phyloP scores from a whole-genome alignment of 495 filamentous ascomycete species.

The Pseudoneurospora amorphoporcata region DNA sequence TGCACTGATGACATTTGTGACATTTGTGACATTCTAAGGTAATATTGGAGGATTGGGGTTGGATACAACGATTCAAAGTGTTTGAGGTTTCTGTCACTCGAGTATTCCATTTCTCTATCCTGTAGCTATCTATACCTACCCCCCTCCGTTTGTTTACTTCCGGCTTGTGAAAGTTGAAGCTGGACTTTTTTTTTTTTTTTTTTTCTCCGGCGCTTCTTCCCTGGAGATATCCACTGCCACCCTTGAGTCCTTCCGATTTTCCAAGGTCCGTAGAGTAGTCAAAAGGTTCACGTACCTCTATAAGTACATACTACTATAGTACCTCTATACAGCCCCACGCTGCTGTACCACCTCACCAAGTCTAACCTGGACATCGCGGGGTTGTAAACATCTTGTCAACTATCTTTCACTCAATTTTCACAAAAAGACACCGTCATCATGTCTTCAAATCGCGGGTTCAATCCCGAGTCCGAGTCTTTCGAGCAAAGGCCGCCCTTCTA shows the following conservation, averaged over 20 bases:
- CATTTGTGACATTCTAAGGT: not conserved
- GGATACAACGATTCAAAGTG: not conserved
- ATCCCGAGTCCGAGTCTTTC: conserved; percentile 41
- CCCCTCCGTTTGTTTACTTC: not conserved
- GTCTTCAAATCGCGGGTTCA: conserved; percentile 16
- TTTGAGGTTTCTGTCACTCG: not conserved
- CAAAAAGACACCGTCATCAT: conserved; percentile 4
- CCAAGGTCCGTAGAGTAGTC: not conserved
- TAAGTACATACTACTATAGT: not conserved
- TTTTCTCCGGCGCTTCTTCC: not conserved
- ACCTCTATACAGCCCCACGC: not conserved
- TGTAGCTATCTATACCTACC: not conserved
- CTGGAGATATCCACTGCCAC: not conserved
- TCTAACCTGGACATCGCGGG: not conserved
- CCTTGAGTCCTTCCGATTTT: not conserved
- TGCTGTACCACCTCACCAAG: not conserved
- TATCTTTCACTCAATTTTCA: not conserved
- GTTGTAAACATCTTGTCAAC: not conserved
- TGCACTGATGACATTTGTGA: not conserved
- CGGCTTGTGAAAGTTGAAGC: not conserved
- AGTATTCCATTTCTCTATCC: not conserved
- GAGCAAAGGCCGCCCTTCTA: conserved; percentile 53
- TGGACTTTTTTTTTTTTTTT: not conserved
- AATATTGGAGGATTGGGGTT: not conserved
- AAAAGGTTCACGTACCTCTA: not conserved